Evolutionary conservation across 1,284 basidiomycete genomes (phyloP), one percentile per base, ranked within the genome.

Genomic region (Irpex sp.): DNA sequence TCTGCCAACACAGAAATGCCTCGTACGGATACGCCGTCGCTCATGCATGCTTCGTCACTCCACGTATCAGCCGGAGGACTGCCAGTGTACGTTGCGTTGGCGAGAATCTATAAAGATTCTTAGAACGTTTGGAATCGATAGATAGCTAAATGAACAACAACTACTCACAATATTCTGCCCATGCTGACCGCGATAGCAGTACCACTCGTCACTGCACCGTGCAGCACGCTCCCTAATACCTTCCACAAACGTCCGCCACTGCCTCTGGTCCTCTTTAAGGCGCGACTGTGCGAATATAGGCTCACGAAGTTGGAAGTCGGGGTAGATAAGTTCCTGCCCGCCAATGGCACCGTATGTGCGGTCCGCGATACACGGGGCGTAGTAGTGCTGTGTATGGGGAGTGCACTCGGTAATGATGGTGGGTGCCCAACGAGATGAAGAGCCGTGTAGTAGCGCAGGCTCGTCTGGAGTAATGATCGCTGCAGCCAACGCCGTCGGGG

Each of bases 271-370:
- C 9, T 53, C 17, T 19, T 57, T 35, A 11, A 21, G 9, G 15
- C 62, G 58, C 13, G 37, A 37, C 7, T 7, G 59, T 3, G 62
- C 58, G 26, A 63, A 63, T 26, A 63, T 36, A 5, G 62, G 62
- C 46, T 57, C 58, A 3, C 54, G 46, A 4, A 63, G 54, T 35
- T 59, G 58, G 53, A 63, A 63, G 59, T 63, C 62, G 31, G 62
- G 62, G 47, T 63, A 63, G 19, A 63, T 15, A 35, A 63, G 62
- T 31, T 63, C 62, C 37, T 63, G 58, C 11, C 62, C 62, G 33
- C 15, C 51, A 8, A 60, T 26, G 15, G 62, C 62, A 19, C 58
- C 54, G 9, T 60, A 43, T 7, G 53, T 51, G 13, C 58, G 53
- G 6, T 60, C 51, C 7, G 55, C 62, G 11, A 60, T 50, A 35